Evolutionary conservation across 2,329 filamentous ascomycete genomes (phyloP).

Genomic region (Trichoderma sp.): DNA sequence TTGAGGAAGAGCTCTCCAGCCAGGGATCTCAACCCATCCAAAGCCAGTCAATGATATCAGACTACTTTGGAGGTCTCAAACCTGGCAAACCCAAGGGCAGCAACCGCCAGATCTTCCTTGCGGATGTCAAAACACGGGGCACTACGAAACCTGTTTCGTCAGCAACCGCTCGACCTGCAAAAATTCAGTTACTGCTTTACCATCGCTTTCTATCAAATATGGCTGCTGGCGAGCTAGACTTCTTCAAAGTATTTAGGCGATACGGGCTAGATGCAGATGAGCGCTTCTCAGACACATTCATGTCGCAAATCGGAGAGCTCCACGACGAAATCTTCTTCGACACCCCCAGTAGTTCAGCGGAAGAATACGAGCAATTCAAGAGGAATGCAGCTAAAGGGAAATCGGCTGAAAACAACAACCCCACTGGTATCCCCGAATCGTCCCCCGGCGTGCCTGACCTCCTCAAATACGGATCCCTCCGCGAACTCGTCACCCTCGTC

Average conservation of each 20-base stretch:
- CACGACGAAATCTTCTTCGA: constrained; percentile 67
- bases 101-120: constrained; percentile 63
- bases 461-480: constrained; percentile 51
- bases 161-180: constrained; percentile 71
- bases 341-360: constrained; percentile 37
- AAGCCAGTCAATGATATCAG: constrained; percentile 42
- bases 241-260: constrained; percentile 66
- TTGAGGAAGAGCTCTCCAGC: constrained; percentile 60
- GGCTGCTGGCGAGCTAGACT: constrained; percentile 69
- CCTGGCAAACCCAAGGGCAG: not conserved
- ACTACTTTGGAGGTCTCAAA: constrained; percentile 42
- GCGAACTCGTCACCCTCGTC: constrained; percentile 50
- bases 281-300: constrained; percentile 76
- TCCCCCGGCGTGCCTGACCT: constrained; percentile 35
- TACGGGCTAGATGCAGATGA: constrained; percentile 68
- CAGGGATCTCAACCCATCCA: constrained; percentile 33
- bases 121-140: constrained; percentile 84
- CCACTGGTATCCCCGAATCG: not conserved
- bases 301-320: constrained; percentile 70
- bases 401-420: not conserved
- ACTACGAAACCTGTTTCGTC: constrained; percentile 64
- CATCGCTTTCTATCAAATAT: constrained; percentile 80
- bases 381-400: not conserved
- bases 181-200: constrained; percentile 88
- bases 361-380: not conserved